These are phyloP conservation scores for Inga laurina DNA, from an alignment of 306 rosid species.

Conservation along the genomic window DNA sequence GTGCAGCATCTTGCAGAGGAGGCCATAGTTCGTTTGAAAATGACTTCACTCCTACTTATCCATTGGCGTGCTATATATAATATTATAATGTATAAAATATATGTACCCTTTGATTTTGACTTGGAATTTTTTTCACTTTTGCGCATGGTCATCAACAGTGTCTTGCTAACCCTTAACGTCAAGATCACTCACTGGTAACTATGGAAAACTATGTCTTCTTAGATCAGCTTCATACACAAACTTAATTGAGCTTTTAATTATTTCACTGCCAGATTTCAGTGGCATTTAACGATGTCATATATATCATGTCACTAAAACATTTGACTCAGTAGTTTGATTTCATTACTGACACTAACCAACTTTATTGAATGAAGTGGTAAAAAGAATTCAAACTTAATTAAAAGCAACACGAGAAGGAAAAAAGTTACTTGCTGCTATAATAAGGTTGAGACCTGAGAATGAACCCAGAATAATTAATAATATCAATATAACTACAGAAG, in stretches of 20 bases:
- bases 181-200: neutral
- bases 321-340: neutral
- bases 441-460: neutral
- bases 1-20: constrained; percentile 13
- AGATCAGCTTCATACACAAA: neutral
- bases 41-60: constrained; percentile 10
- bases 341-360: neutral
- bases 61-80: neutral
- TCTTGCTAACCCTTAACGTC: neutral
- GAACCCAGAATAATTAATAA: neutral
- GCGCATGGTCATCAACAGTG: constrained; percentile 44
- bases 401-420: neutral
- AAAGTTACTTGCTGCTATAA: neutral
- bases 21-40: constrained; percentile 31
- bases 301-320: neutral
- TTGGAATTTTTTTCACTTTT: constrained; percentile 32
- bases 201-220: neutral
- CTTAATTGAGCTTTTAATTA: neutral
- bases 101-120: constrained; percentile 43
- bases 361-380: neutral
- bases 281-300: neutral
- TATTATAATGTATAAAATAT: neutral
- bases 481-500: neutral
- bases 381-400: too few relatives aligned
- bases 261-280: neutral